Conservation (phyloP, 768 basidiomycete genomes). For the Mrakia gelida region DNA sequence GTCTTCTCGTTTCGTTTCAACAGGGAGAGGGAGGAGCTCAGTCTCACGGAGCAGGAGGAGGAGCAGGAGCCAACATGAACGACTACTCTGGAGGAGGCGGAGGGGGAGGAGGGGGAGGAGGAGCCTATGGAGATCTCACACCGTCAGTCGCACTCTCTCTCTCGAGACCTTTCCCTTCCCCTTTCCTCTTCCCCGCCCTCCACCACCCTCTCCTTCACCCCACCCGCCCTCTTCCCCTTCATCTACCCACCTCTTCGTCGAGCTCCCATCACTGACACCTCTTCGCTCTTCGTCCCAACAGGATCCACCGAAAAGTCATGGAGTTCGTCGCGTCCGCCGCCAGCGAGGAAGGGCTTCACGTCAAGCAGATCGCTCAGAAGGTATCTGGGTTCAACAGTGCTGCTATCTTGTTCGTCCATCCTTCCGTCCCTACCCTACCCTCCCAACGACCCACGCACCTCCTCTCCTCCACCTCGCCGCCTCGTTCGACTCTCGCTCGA, state of each 20-base stretch:
- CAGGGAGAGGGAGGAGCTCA: slow-evolving; percentile 15
- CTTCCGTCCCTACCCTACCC: too few species aligned
- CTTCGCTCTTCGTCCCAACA: background rate
- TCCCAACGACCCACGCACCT: background rate
- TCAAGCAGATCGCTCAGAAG: slow-evolving; percentile 25
- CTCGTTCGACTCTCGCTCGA: background rate
- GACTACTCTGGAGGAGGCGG: slow-evolving; percentile 51
- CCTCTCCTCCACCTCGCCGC: background rate
- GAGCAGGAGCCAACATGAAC: slow-evolving; percentile 66
- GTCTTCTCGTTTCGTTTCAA: slow-evolving; percentile 18
- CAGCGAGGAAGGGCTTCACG: slow-evolving; percentile 29
- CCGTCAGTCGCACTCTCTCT: slow-evolving; percentile 15
- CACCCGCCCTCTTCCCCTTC: background rate
- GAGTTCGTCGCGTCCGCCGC: slow-evolving; percentile 15
- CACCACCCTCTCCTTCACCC: background rate
- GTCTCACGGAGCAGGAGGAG: slow-evolving; percentile 32
- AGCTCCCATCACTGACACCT: background rate
- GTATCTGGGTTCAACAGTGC: background rate
- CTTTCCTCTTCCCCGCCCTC: background rate
- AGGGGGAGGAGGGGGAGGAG: slow-evolving; percentile 63
- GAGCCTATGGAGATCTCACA: slow-evolving; percentile 53
- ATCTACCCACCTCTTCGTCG: background rate
- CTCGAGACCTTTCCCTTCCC: background rate
- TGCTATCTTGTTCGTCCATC: slow-evolving; percentile 20
- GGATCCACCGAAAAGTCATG: slow-evolving; percentile 29